Percentiles rank a stretch among this genome's conserved stretches.
Evolutionary conservation across 495 filamentous ascomycete genomes (phyloP).

Genomic region (Xylaria cubensis): DNA sequence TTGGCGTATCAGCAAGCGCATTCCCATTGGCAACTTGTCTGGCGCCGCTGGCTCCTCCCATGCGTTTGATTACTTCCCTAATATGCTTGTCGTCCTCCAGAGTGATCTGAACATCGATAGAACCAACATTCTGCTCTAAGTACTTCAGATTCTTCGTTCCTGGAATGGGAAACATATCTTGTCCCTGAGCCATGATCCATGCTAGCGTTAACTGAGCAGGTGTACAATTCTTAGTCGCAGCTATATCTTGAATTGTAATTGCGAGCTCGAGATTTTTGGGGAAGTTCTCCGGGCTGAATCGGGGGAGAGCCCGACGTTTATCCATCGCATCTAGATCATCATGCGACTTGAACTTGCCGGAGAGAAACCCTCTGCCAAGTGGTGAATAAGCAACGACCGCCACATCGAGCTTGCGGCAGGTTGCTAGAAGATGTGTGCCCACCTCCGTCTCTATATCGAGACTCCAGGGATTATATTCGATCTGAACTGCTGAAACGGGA

Average conservation of each 20-base stretch:
- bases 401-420: constrained; percentile 70
- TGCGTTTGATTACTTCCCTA: background rate
- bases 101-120: constrained; percentile 3
- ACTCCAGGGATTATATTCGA: constrained; percentile 71
- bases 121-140: constrained; percentile 12
- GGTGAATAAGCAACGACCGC: constrained; percentile 65
- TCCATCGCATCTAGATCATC: constrained; percentile 67
- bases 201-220: constrained; percentile 70
- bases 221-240: constrained; percentile 65
- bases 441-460: constrained; percentile 61
- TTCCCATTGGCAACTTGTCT: constrained; percentile 10
- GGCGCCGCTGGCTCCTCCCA: constrained; percentile 10
- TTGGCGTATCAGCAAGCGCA: constrained; percentile 7
- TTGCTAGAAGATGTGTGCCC: constrained; percentile 64
- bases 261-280: constrained; percentile 74
- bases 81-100: background rate
- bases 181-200: constrained; percentile 57
- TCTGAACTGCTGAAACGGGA: constrained; percentile 71
- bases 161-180: constrained; percentile 13
- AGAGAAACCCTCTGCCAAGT: constrained; percentile 41
- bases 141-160: constrained; percentile 16
- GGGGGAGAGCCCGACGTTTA: constrained; percentile 56
- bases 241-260: constrained; percentile 63
- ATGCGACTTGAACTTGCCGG: constrained; percentile 62
- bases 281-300: constrained; percentile 64